These are phyloP conservation scores for Thalassiosira exigua DNA, from an alignment of 352 stramenopile genomes.

Conservation along the genomic window DNA sequence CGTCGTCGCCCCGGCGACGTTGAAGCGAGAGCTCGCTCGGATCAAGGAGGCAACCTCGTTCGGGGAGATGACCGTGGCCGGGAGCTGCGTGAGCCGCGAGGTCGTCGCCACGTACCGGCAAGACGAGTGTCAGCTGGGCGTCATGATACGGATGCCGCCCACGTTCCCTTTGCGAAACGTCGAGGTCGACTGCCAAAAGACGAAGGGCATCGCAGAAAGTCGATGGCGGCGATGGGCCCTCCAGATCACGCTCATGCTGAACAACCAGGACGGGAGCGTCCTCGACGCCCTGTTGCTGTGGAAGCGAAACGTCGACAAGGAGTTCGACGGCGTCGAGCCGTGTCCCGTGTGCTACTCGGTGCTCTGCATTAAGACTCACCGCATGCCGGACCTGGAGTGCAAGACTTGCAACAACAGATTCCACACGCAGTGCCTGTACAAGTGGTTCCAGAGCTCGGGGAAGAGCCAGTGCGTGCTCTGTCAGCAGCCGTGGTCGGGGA, in stretches of 20 bases:
- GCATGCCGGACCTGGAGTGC: constrained; percentile 86
- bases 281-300: constrained; percentile 82
- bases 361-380: constrained; percentile 86
- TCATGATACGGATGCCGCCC: constrained; percentile 74
- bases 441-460: constrained; percentile 88
- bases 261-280: constrained; percentile 80
- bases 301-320: constrained; percentile 87
- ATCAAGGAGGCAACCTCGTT: constrained; percentile 68
- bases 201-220: constrained; percentile 74
- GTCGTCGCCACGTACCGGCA: constrained; percentile 79
- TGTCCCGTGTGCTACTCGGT: constrained; percentile 90
- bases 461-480: constrained; percentile 89
- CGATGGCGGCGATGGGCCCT: constrained; percentile 80
- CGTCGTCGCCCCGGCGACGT: constrained; percentile 68
- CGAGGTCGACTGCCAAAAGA: constrained; percentile 81
- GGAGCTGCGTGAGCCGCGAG: constrained; percentile 70
- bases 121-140: constrained; percentile 82
- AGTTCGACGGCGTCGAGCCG: constrained; percentile 88
- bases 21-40: constrained; percentile 65
- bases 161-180: constrained; percentile 81
- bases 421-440: constrained; percentile 87
- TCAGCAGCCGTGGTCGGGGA: no score
- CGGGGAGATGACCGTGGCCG: constrained; percentile 78
- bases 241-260: constrained; percentile 82
- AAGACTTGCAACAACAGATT: constrained; percentile 88